These are phyloP conservation scores for Termitomyces titanicus DNA, from an alignment of 768 basidiomycete species.

Conservation along the genomic window DNA sequence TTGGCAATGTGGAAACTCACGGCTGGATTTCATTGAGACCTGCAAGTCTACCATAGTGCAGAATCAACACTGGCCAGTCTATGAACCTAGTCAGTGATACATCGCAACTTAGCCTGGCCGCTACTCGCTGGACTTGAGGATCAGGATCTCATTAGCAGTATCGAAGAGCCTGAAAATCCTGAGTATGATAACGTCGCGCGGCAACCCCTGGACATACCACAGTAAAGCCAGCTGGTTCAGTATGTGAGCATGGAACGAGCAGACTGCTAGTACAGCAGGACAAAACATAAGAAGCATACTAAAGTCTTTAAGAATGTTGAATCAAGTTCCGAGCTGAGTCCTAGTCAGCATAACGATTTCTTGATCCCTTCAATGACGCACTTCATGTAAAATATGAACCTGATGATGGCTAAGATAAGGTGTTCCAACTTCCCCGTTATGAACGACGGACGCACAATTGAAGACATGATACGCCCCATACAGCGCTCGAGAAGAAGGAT, in stretches of 20 bases:
- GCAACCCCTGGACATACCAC: neutral
- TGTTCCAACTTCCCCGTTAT: too few relatives aligned
- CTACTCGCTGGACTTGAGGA: neutral
- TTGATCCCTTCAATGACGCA: neutral
- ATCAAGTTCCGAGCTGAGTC: neutral
- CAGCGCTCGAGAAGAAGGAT: neutral
- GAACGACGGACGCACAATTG: neutral
- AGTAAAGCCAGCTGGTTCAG: neutral
- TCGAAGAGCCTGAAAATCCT: neutral
- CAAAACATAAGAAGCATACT: neutral
- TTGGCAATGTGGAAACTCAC: neutral
- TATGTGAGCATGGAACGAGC: neutral
- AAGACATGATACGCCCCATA: constrained; percentile 1
- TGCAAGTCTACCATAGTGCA: neutral
- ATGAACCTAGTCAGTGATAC: neutral
- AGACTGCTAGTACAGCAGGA: neutral
- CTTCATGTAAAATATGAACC: constrained; percentile 2
- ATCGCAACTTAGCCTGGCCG: neutral
- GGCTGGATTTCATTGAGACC: neutral
- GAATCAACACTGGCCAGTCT: neutral
- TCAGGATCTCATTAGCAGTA: neutral
- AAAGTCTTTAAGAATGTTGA: neutral
- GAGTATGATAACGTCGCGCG: too few relatives aligned
- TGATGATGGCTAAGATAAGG: neutral
- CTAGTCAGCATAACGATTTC: neutral